Base-by-base conservation (phyloP, 106 monocot species). In the Platanthera zijinensis region DNA sequence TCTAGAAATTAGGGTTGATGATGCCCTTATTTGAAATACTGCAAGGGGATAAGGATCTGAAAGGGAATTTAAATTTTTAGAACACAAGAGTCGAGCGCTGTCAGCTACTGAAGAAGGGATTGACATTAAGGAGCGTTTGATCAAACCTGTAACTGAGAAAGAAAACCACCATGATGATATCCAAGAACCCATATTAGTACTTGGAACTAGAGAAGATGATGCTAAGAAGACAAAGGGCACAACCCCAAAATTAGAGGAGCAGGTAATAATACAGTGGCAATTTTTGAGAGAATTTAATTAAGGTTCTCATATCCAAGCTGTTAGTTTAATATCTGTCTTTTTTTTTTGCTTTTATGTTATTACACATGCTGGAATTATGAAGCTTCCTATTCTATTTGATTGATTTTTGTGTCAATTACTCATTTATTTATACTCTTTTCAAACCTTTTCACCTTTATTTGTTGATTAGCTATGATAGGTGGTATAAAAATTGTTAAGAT, bases 31-130 rank as follows among this genome's bases (percentile, higher is more conserved):
- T n/a, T 61, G 21, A 18, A 61, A 61, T 1, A 19, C 18, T 61
- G 39, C 21, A 61, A 1, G 18, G 59, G 59, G 5, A 61, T 61
- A 61, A 61, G 59, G 18, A 61, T 61, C 18, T 47, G 71, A 8
- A 10, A 15, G 48, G 13, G 5, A 48, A 72, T 51, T 25, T 73
- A 73, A 73, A 8, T 71, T 71, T 46, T 47, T 46, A 51, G 73
- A 51, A 28, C 80, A 81, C 66, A 88, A 78, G 56, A 75, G 21
- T 70, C 80, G 88, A 10, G 85, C 83, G 7, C 54, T 88, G 56
- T 88, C 85, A 46, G 83, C 77, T 48, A 74, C 78, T 4, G 66
- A 53, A 10, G 66, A 73, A 5, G 50, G 30, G 50, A 56, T 39
- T 52, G 69, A 6, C n/a, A 8, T 13, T 51, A 48, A 63, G 50